Base-by-base conservation (phyloP, 2,329 filamentous ascomycete genomes). In the Hypoxylon rubiginosum region DNA sequence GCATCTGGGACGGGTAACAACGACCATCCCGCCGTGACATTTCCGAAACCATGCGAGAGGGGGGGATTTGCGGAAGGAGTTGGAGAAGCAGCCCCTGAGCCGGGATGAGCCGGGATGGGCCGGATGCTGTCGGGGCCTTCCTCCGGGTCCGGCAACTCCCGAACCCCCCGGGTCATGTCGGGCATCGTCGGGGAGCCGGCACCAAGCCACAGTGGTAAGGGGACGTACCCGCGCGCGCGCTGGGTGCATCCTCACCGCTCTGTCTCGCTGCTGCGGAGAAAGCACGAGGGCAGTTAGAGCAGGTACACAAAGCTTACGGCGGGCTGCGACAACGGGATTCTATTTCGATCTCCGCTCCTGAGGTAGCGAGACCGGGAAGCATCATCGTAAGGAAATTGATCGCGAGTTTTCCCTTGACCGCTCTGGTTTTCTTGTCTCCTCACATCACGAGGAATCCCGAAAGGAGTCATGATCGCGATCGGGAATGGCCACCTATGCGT, bases 61-160 rank as follows among this genome's bases (percentile, higher is more conserved):
- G 32, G 52, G 46, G 6, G 8, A 49, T 6, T 7, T 6, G 49
- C 58, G 62, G 62, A 24, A 68, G 45, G 58, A 32, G 36, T 48
- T 54, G 66, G 62, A 43, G 46, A 57, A 62, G 30, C 26, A 26
- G 17, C 28, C 30, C 46, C 41, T 34, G 34, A 53, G 34, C 58
- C 62, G 66, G 66, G 19, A 68, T 13, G 62, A 68, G 41, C 45
- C 66, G 66, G 66, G 15, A 41, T 13, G n/a, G n/a, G n/a, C n/a
- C n/a, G n/a, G n/a, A n/a, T n/a, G n/a, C n/a, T 19, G n/a, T 43
- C 39, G 39, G n/a, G 39, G 39, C 17, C 26, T 24, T 17, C 15
- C 15, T 24, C n/a, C 17, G 30, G 19, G 41, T 24, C 63, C 66
- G 66, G 48, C 58, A 65, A 58, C 55, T 51, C 62, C 66, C 66